A percentile compares a stretch with the other conserved stretches of the same genome.
phyloP scores from a whole-genome alignment of 176 grass and related monocot genomes.

The Aechmea fasciata region DNA sequence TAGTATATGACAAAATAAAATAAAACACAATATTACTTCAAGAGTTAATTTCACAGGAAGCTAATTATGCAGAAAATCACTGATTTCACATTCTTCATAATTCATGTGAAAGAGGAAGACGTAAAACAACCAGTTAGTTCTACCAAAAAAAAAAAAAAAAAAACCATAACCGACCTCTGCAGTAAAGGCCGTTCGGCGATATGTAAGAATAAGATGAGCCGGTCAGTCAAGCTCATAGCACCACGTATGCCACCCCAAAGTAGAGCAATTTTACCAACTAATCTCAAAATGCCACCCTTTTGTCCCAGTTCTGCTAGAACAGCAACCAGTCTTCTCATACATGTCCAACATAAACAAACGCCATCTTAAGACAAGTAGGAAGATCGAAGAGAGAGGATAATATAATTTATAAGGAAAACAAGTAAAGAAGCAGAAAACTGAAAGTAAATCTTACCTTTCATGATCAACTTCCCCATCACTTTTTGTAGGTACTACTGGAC shows the following conservation, averaged over 20 bases:
- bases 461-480: slow-evolving; percentile 77
- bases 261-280: slow-evolving; percentile 84
- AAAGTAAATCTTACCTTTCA: slow-evolving; percentile 42
- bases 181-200: slow-evolving; percentile 73
- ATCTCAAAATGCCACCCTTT: slow-evolving; percentile 72
- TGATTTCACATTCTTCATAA: not conserved
- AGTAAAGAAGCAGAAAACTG: slow-evolving; percentile 4
- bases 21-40: too few relatives aligned
- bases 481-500: slow-evolving; percentile 79
- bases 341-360: slow-evolving; percentile 14
- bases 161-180: slow-evolving; percentile 51
- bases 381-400: not conserved
- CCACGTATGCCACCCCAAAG: slow-evolving; percentile 96
- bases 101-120: not conserved
- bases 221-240: slow-evolving; percentile 84
- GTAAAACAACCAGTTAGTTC: not conserved
- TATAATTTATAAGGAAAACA: not conserved
- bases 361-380: slow-evolving; percentile 6
- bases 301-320: slow-evolving; percentile 93
- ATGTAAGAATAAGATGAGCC: slow-evolving; percentile 81
- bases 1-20: too few relatives aligned
- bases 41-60: too few relatives aligned
- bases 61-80: too few relatives aligned
- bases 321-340: slow-evolving; percentile 63
- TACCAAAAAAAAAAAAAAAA: not conserved